Base-by-base conservation (phyloP, 1,284 basidiomycete species). In the Ustilago loliicola region DNA sequence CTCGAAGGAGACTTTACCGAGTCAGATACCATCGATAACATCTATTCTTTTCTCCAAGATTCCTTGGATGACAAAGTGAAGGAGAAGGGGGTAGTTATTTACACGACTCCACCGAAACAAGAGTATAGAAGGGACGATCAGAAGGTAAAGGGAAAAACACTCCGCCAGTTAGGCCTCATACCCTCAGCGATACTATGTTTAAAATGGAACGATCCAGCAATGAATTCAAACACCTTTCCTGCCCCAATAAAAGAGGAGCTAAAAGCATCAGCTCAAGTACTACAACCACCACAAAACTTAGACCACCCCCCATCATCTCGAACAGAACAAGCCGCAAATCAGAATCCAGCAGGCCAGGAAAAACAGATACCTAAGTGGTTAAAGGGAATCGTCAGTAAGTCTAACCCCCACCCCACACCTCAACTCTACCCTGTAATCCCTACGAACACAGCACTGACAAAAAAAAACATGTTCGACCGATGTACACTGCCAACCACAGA, bases 21-120 rank as follows among this genome's bases (percentile, higher is more conserved):
- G 6, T 90, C 89, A 0, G 90, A 91, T 83, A 93, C 92, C 82
- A 94, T 96, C 66, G 89, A 90, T 58, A 89, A 91, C 2, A 90
- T 96, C 2, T 96, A 96, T 84, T 91, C 91, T 3, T 94, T 96
- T 79, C 92, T 95, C 51, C 90, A 93, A 25, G 87, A 88, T n/a
- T 90, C 90, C 25, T 87, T 96, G 48, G 88, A 90, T 42, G 92
- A 93, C 57, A 91, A 92, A 72, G 90, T 91, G 36, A 91, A 92
- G 81, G 88, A 90, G 4, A 90, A 91, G 86, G 93, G 93, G 75
- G 95, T 94, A 80, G 89, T 94, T 27, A 88, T 95, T 54, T 96
- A 93, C 86, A 93, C 94, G 72, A 88, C 89, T 1, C 94, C 93
- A 13, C 94, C 94, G 0, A 91, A 91, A 79, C 90, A 91, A 36